Evolutionary conservation across 805 yeast genomes (phyloP), one percentile per base, ranked within the genome.

Genomic region (Starmerella floris): DNA sequence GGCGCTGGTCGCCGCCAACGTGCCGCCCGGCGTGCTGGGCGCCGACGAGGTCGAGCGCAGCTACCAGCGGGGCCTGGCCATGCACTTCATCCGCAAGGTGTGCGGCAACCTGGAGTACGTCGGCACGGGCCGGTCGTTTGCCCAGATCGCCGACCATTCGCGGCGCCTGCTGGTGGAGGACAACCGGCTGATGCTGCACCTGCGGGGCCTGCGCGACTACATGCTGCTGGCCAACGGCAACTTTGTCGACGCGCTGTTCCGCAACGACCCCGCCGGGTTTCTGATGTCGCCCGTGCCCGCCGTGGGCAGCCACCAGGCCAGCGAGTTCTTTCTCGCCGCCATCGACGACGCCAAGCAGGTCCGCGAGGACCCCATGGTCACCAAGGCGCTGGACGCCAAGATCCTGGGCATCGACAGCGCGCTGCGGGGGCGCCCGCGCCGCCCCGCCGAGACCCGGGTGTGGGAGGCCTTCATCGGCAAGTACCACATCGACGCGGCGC

Each of bases 161-260:
- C 71, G 75, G 20, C 46, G 59, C 10, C 57, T 74, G 2, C 52
- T 85, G 2, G 65, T 70, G 40, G 61, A 62, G 2, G 73, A 75
- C 46, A 70, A 67, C 50, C 61, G 68, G 31, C 58, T 79, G 30
- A 60, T 64, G 31, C 60, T 64, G 10, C 83, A 81, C 50, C 56
- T 88, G n/a, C 56, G 58, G 4, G 77, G 76, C 35, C 63, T 83
- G 43, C 79, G 79, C 47, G 73, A 72, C 45, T 74, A 79, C 44
- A 63, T 85, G 52, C 59, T 91, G 33, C 76, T 83, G 67, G 74
- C 77, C 5, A 74, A 72, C 43, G 83, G 88, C n/a, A 95, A 88
- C 57, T 80, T 88, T 47, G 74, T 82, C n/a, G 77, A 81, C 39
- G 52, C 73, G 1, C 59, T 88, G 9, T 67, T 83, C 19, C 23